These are phyloP conservation scores for Colletotrichum viniferum DNA, from an alignment of 2,329 filamentous ascomycete species.

Conservation along the genomic window DNA sequence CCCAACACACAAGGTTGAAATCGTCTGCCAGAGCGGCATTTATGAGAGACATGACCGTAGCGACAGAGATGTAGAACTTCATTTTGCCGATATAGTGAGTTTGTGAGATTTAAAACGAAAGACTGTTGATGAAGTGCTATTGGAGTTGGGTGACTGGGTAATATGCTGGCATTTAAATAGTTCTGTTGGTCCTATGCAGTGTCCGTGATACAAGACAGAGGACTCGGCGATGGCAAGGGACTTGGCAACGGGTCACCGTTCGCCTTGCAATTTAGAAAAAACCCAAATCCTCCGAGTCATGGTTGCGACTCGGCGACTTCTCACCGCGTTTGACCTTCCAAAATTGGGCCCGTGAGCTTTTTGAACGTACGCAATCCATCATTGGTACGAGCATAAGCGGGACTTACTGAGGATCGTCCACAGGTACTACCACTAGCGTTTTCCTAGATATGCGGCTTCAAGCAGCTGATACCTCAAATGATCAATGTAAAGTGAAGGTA, in stretches of 20 bases:
- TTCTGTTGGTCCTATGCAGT: accelerated
- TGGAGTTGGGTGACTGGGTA: accelerated
- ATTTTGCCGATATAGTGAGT: accelerated
- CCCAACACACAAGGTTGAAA: not conserved
- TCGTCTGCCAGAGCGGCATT: not conserved
- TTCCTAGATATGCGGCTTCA: too few relatives aligned
- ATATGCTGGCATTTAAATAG: accelerated
- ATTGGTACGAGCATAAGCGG: too few relatives aligned
- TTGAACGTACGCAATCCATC: too few relatives aligned
- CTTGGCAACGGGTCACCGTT: accelerated
- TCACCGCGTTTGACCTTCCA: not conserved
- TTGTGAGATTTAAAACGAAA: not conserved
- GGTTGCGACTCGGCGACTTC: not conserved
- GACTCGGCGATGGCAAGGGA: accelerated
- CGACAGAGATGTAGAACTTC: not conserved
- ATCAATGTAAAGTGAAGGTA: too few relatives aligned
- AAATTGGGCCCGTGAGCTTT: too few relatives aligned
- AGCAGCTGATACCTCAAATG: too few relatives aligned
- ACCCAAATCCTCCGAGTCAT: not conserved
- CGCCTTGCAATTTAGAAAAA: not conserved
- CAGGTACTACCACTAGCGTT: too few relatives aligned
- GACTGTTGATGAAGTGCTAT: accelerated
- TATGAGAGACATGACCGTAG: not conserved
- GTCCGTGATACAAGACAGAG: not conserved
- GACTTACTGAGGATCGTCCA: too few relatives aligned